These are phyloP conservation scores for Trypanosoma theileri DNA, from an alignment of 208 protist genomes.

Conservation along the genomic window DNA sequence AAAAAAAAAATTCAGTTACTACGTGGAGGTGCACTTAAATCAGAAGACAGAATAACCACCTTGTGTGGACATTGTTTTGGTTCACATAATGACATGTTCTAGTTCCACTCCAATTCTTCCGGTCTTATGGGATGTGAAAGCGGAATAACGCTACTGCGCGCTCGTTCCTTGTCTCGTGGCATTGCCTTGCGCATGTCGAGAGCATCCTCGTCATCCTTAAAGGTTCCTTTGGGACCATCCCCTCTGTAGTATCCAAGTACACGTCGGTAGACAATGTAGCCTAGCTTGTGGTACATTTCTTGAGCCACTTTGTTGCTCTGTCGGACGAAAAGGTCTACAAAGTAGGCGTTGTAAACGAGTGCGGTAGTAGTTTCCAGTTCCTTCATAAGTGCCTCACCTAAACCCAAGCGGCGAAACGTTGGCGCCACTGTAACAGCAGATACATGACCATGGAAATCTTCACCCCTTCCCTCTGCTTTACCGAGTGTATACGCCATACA, in stretches of 20 bases:
- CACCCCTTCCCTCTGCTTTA: constrained; percentile 95
- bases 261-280: constrained; percentile 97
- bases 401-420: constrained; percentile 95
- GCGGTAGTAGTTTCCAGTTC: constrained; percentile 91
- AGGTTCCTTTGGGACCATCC: constrained; percentile 48
- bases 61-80: too few relatives aligned
- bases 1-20: too few relatives aligned
- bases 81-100: constrained; percentile 1
- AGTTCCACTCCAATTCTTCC: constrained; percentile 87
- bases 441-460: constrained; percentile 98
- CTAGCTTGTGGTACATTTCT: constrained; percentile 97
- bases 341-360: constrained; percentile 95
- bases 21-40: too few relatives aligned
- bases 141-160: constrained; percentile 73
- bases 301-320: constrained; percentile 97
- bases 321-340: constrained; percentile 99
- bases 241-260: constrained; percentile 88
- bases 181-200: constrained; percentile 98
- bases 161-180: constrained; percentile 82
- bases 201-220: constrained; percentile 83
- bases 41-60: too few relatives aligned
- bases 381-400: constrained; percentile 95
- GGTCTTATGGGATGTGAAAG: constrained; percentile 69
- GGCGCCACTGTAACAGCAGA: constrained; percentile 98
- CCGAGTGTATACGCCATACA: constrained; percentile 97